A percentile compares a stretch with the other conserved stretches of the same genome.
Conservation (phyloP, 176 grass and related monocot species). For the Thalia dealbata region DNA sequence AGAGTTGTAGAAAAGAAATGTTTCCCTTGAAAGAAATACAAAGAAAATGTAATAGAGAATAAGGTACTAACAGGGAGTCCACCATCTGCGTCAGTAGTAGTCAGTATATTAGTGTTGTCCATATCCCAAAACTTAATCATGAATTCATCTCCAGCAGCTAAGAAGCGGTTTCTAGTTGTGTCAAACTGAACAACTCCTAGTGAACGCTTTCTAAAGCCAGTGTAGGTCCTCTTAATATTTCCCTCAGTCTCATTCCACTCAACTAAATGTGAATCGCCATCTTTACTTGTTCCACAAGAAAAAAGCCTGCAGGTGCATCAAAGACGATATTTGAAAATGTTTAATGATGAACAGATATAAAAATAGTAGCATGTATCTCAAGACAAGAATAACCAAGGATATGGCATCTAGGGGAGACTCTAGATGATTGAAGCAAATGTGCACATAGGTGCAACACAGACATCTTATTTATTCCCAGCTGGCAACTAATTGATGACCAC, state of each 20-base stretch:
- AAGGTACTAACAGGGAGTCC: conserved; percentile 5
- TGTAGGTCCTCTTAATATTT: not conserved
- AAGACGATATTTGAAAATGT: not conserved
- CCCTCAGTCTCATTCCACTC: conserved; percentile 13
- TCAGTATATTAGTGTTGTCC: conserved; percentile 7
- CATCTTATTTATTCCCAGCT: not conserved
- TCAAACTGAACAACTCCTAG: conserved; percentile 13
- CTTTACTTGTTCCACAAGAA: conserved; percentile 14
- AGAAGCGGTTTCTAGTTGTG: conserved; percentile 8
- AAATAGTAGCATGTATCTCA: not conserved
- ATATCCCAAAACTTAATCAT: conserved; percentile 25
- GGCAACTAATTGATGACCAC: not conserved
- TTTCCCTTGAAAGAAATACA: not conserved
- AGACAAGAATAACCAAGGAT: not conserved
- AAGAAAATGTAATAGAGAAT: not conserved
- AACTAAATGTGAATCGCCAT: conserved; percentile 13
- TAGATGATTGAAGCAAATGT: not conserved
- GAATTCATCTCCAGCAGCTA: conserved; percentile 18
- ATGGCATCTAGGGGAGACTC: not conserved
- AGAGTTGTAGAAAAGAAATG: not conserved
- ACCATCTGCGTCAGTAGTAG: conserved; percentile 9
- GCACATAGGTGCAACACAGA: not conserved
- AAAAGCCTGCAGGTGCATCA: conserved; percentile 6
- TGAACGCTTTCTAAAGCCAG: conserved; percentile 2
- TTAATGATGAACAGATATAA: not conserved